A percentile compares a stretch with the other conserved stretches of the same genome.
Conservation (phyloP, 768 basidiomycete species). For the Goffeauzyma gilvescens region DNA sequence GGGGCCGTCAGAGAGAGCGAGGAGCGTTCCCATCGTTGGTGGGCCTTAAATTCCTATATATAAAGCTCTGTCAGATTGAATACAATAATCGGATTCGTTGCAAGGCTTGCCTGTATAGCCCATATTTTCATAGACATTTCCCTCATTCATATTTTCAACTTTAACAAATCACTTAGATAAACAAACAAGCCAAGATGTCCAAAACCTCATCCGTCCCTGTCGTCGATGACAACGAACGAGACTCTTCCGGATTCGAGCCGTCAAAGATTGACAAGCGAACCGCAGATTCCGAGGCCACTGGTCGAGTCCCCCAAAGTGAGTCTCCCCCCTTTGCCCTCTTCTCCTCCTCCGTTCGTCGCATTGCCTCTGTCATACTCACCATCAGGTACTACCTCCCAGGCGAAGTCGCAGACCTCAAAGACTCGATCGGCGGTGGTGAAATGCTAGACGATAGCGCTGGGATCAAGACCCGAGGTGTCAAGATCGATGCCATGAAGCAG, state of each 20-base stretch:
- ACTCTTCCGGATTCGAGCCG: conserved; percentile 12
- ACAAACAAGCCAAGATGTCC: conserved; percentile 1
- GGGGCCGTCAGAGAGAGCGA: no score
- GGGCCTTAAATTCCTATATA: no score
- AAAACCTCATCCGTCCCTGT: conserved; percentile 1
- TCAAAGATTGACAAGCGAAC: conserved; percentile 17
- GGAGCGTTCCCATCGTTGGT: no score
- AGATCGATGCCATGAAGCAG: conserved; percentile 19
- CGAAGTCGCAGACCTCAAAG: conserved; percentile 28
- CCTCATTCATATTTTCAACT: no score
- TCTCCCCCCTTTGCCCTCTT: not conserved
- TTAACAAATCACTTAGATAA: not conserved
- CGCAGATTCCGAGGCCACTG: conserved; percentile 23
- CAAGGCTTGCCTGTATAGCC: no score
- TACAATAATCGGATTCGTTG: no score
- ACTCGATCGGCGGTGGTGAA: conserved; percentile 24
- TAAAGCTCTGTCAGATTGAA: no score
- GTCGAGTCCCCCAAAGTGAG: conserved; percentile 22
- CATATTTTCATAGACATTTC: no score
- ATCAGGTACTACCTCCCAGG: conserved; percentile 11
- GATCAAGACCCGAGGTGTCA: conserved; percentile 24
- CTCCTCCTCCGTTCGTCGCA: not conserved
- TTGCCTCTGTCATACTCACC: not conserved
- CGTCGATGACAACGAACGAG: conserved; percentile 4
- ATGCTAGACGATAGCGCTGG: conserved; percentile 25